Base-by-base conservation (phyloP, 352 stramenopile genomes). In the Achlya hypogyna region DNA sequence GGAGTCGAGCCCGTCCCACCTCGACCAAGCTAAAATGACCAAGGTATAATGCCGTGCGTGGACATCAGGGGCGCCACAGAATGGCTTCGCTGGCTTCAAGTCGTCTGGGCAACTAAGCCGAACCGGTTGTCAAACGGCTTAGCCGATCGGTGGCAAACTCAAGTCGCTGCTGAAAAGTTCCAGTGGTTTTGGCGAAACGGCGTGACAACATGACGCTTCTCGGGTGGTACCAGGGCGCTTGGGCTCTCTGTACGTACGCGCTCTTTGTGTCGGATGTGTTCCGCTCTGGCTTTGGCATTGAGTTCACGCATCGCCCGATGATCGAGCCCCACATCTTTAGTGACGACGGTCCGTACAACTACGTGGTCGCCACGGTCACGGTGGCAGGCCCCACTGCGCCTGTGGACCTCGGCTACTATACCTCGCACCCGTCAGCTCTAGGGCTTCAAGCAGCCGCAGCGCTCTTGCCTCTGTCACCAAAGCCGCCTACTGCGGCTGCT, bases 241-340 rank as follows among this genome's bases (percentile, higher is more conserved):
- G 6, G 6, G 29, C 49, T 6, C 23, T 54, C 23, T 6, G 6
- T 16, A 54, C 49, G 29, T 54, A 54, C 49, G 49, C 49, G 29
- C 29, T 54, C 23, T 54, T 54, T 54, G 23, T 54, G 6, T 54
- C 49, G 49, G 49, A 54, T 16, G 49, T 54, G 6, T 54, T 54
- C 29, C 49, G 49, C 29, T 54, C 49, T 14, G 49, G 49, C 49
- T 54, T 54, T 54, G 49, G 49, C 49, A 54, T 54, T 54, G 49
- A 54, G 49, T 54, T 54, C 16, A 54, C 49, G 49, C 23, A 54
- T 16, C 49, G 49, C 29, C 6, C 49, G 6, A 54, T 54, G 49
- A 54, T 54, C 23, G 49, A 54, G 29, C 49, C 49, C 23, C 49
- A 54, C 29, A 54, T 54, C 49, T 54, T 34, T 54, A 54, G 49